Conservation (phyloP, 2,329 filamentous ascomycete species). For the Fusarium stilboides region DNA sequence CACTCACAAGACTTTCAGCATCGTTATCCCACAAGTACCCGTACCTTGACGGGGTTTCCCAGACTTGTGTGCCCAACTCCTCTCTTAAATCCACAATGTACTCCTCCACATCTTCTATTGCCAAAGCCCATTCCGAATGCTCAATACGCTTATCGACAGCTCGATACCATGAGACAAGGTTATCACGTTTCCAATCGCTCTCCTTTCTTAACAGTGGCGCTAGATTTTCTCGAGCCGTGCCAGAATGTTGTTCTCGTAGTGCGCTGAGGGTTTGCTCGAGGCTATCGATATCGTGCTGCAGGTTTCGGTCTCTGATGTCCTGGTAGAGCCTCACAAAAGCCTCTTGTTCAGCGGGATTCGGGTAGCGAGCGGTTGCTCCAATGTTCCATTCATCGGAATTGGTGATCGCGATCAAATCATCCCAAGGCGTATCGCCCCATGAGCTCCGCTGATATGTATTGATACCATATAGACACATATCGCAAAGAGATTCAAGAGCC, state of each 20-base stretch:
- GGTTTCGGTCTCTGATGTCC: constrained; percentile 19
- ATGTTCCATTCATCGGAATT: fast-evolving
- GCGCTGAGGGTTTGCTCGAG: neutral
- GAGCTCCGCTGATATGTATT: neutral
- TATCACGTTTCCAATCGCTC: neutral
- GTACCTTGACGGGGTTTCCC: neutral
- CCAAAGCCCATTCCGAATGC: constrained; percentile 4
- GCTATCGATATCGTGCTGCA: constrained; percentile 8
- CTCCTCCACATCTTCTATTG: constrained; percentile 14
- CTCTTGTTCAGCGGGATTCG: neutral
- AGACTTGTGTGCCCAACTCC: constrained; percentile 14
- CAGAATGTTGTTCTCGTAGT: neutral
- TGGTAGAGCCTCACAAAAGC: constrained; percentile 28
- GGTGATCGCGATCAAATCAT: fast-evolving
- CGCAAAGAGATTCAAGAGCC: neutral
- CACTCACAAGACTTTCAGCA: neutral
- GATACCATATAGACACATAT: neutral
- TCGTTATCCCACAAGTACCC: neutral
- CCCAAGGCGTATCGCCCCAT: neutral
- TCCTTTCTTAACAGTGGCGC: constrained; percentile 6
- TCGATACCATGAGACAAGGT: constrained; percentile 19
- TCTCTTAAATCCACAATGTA: constrained; percentile 18
- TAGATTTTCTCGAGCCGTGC: neutral
- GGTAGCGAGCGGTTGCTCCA: fast-evolving
- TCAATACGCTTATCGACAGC: constrained; percentile 28